These are phyloP conservation scores for Acacia acuminata DNA, from an alignment of 306 rosid genomes.

Conservation along the genomic window DNA sequence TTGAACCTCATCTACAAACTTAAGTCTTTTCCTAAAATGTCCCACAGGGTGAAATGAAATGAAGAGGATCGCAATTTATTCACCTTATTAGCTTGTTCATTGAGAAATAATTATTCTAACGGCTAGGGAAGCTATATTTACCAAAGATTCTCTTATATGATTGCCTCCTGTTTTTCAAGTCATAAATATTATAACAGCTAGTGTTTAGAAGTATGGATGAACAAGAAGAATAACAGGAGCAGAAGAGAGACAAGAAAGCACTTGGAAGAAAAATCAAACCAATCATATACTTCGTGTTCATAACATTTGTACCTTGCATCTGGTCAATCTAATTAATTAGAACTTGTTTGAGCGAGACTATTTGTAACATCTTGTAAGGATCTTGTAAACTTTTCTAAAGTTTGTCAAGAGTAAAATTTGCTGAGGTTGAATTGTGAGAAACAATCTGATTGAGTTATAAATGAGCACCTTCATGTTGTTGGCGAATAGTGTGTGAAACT, in stretches of 20 bases:
- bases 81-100: neutral
- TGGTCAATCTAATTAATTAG: neutral
- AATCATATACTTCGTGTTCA: neutral
- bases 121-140: neutral
- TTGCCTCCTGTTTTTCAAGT: neutral
- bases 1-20: neutral
- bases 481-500: neutral
- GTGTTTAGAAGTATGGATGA: neutral
- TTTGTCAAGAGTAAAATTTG: neutral
- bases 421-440: neutral
- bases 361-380: neutral
- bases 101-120: neutral
- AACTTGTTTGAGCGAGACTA: neutral
- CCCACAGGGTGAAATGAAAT: neutral
- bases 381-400: neutral
- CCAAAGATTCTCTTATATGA: neutral
- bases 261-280: neutral
- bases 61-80: neutral
- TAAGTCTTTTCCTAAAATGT: neutral
- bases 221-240: neutral
- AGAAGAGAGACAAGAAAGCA: neutral
- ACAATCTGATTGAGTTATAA: neutral
- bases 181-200: neutral
- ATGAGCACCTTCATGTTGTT: neutral
- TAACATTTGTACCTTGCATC: neutral